Evolutionary conservation across 352 stramenopile genomes (phyloP).

Genomic region (Globisporangium spinosum): DNA sequence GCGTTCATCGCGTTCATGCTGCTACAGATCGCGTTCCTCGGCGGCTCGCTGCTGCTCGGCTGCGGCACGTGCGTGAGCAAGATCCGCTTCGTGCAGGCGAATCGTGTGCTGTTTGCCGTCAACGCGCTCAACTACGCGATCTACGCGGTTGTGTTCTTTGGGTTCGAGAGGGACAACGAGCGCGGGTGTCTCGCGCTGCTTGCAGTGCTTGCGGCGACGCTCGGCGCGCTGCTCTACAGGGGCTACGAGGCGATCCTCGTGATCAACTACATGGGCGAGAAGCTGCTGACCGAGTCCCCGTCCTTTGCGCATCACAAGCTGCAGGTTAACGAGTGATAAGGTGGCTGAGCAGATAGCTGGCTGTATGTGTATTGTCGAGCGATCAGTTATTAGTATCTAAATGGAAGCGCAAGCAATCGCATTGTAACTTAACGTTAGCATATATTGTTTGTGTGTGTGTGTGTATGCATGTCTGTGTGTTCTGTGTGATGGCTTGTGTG

Average conservation of each 20-base stretch:
- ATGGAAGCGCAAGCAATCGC: neutral
- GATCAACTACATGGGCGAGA: conserved; percentile 15
- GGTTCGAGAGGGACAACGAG: conserved; percentile 13
- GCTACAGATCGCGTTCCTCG: conserved; percentile 30
- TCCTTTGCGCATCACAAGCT: conserved; percentile 16
- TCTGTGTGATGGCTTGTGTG: conserved; percentile 6
- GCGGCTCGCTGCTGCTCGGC: conserved; percentile 21
- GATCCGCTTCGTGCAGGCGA: conserved; percentile 22
- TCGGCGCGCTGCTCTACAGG: conserved; percentile 29
- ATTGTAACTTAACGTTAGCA: neutral
- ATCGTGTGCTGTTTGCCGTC: conserved; percentile 23
- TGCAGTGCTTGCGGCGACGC: conserved; percentile 16
- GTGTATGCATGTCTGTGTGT: neutral
- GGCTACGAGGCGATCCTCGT: conserved; percentile 22
- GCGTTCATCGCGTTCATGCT: conserved; percentile 35
- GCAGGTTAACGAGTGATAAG: neutral
- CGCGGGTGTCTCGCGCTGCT: conserved; percentile 5
- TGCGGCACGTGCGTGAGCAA: conserved; percentile 29
- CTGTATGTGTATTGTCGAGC: neutral
- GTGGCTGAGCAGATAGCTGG: neutral
- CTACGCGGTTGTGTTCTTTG: conserved; percentile 24
- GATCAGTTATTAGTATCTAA: neutral
- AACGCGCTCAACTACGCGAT: conserved; percentile 25
- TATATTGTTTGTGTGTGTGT: conserved; percentile 9
- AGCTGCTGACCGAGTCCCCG: conserved; percentile 29